Evolutionary conservation across 352 stramenopile genomes (phyloP).

Genomic region (Phytopythium helicoides): DNA sequence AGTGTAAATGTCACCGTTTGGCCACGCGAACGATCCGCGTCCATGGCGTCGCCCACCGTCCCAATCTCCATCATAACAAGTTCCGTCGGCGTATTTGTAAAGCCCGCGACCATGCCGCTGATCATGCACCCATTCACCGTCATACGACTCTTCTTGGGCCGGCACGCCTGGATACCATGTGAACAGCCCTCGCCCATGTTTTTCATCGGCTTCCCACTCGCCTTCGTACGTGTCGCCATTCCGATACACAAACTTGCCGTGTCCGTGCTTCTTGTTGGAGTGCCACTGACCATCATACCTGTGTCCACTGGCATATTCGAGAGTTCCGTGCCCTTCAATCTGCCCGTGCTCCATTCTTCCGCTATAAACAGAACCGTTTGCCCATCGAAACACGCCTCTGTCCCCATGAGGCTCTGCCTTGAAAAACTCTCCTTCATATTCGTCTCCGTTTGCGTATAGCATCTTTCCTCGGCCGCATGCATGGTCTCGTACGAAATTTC

Average conservation of each 20-base stretch:
- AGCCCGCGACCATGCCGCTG: conserved; percentile 56
- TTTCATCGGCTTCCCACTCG: conserved; percentile 58
- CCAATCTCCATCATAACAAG: conserved; percentile 67
- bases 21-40: conserved; percentile 75
- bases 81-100: conserved; percentile 66
- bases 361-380: conserved; percentile 76
- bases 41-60: conserved; percentile 65
- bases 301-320: conserved; percentile 65
- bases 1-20: conserved; percentile 83
- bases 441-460: conserved; percentile 83
- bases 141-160: conserved; percentile 69
- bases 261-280: conserved; percentile 73
- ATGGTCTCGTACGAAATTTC: conserved; percentile 56
- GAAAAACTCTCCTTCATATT: conserved; percentile 65
- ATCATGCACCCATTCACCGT: conserved; percentile 66
- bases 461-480: conserved; percentile 77
- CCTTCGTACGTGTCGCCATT: conserved; percentile 85
- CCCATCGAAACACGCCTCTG: conserved; percentile 55
- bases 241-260: conserved; percentile 71
- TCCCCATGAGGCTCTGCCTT: conserved; percentile 66
- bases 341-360: conserved; percentile 67
- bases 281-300: conserved; percentile 62
- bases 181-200: conserved; percentile 56
- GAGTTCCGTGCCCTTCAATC: conserved; percentile 56
- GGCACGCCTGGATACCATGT: conserved; percentile 50